These are phyloP conservation scores for Paecilomyces fulvus DNA, from an alignment of 2,329 filamentous ascomycete genomes.

Conservation along the genomic window DNA sequence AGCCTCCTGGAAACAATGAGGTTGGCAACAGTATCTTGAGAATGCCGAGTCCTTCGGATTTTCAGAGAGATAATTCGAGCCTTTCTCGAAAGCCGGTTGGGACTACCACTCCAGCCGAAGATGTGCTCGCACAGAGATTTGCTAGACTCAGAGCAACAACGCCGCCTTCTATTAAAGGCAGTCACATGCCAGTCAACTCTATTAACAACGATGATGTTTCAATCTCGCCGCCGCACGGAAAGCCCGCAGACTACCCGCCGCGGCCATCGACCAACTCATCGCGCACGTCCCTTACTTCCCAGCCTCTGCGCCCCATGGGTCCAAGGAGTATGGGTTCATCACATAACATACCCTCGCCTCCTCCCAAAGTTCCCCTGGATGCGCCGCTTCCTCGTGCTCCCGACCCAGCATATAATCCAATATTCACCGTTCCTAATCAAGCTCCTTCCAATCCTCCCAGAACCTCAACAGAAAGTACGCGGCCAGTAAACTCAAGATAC, in stretches of 20 bases:
- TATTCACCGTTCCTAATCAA: conserved; percentile 32
- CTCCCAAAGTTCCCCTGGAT: conserved; percentile 36
- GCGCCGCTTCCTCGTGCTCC: conserved; percentile 39
- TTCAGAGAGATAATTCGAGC: conserved; percentile 20
- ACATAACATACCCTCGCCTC: conserved; percentile 25
- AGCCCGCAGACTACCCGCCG: conserved; percentile 13
- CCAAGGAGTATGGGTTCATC: conserved; percentile 36
- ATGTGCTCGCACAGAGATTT: conserved; percentile 35
- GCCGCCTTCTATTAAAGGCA: conserved; percentile 9
- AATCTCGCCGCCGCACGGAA: conserved; percentile 8
- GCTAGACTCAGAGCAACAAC: conserved; percentile 26
- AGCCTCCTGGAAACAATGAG: conserved; percentile 12
- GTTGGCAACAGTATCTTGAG: conserved; percentile 19
- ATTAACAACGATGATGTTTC: conserved; percentile 7
- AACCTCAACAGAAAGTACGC: conserved; percentile 33
- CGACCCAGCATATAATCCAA: conserved; percentile 41
- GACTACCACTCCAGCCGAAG: conserved; percentile 16
- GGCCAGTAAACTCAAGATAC: conserved; percentile 29
- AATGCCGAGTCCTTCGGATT: conserved; percentile 35
- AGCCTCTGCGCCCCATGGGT: conserved; percentile 27
- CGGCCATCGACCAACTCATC: conserved; percentile 15
- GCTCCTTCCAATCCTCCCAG: conserved; percentile 30
- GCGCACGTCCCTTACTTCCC: conserved; percentile 12
- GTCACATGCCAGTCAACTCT: conserved; percentile 3
- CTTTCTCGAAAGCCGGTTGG: conserved; percentile 11